Evolutionary conservation across 1,284 basidiomycete species (phyloP).

Genomic region (Cutaneotrichosporon curvatum): DNA sequence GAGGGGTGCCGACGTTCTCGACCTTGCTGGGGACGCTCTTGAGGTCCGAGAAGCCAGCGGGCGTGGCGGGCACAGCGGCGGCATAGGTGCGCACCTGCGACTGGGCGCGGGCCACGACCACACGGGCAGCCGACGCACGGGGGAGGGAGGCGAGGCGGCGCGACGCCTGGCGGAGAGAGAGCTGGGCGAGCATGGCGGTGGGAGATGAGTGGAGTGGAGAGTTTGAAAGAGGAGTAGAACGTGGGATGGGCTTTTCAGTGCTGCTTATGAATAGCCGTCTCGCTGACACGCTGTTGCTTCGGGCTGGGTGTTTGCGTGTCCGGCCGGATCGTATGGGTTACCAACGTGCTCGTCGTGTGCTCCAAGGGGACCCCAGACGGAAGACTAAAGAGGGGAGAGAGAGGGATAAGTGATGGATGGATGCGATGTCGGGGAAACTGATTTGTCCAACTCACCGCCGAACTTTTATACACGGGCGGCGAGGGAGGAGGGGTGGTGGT

Average conservation of each 20-base stretch:
- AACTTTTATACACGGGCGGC: constrained; percentile 23
- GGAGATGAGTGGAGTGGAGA: neutral
- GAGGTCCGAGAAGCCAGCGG: constrained; percentile 15
- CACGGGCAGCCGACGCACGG: constrained; percentile 14
- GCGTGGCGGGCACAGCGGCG: constrained; percentile 7
- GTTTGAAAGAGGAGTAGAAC: neutral
- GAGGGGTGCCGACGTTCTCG: constrained; percentile 14
- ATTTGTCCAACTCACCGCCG: constrained; percentile 11
- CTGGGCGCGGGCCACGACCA: constrained; percentile 7
- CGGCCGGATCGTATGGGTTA: neutral
- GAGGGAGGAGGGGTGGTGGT: neutral
- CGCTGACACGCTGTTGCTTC: neutral
- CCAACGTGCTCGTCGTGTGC: neutral
- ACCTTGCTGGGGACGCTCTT: constrained; percentile 12
- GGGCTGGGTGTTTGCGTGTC: neutral
- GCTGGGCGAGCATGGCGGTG: constrained; percentile 13
- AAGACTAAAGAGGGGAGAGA: no score
- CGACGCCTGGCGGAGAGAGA: constrained; percentile 12
- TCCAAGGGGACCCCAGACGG: constrained; percentile 1
- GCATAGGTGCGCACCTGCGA: constrained; percentile 11
- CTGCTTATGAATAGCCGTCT: constrained; percentile 1
- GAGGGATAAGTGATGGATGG: neutral
- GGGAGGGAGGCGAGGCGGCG: constrained; percentile 10
- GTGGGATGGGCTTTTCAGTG: constrained; percentile 1
- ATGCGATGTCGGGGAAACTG: constrained; percentile 10